Evolutionary conservation across 352 stramenopile genomes (phyloP), one percentile per base, ranked within the genome.

Genomic region (Globisporangium uncinulatum): DNA sequence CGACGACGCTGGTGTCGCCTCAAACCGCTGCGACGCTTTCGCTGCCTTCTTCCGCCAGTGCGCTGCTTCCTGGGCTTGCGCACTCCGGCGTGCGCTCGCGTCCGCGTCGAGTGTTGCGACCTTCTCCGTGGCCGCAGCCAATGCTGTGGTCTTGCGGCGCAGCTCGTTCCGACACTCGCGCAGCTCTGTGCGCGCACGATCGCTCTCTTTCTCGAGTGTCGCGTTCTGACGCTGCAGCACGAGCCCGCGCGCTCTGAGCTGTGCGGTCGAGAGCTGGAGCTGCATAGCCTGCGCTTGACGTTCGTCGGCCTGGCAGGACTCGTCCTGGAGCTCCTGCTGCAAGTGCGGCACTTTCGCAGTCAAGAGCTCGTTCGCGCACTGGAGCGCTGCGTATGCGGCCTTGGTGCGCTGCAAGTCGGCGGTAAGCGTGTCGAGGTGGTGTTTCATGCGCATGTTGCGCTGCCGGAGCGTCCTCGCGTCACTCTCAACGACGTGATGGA

Each of bases 311-410:
- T 77, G 72, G 1, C 59, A 70, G 0, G 70, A 80, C 37, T 85
- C 74, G n/a, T 79, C 37, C 20, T 71, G 56, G 8, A 85, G 32
- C n/a, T 81, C 75, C 0, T 70, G 63, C 41, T 80, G 70, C n/a
- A 85, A 55, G 21, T 63, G 61, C 4, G 72, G 75, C 29, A 85
- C 52, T 14, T 77, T 82, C 7, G 65, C 56, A 7, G 75, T 66
- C 32, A 80, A 85, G 11, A 85, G 47, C 41, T 80, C 72, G 34
- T 80, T 85, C n/a, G 82, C 75, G 1, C 66, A 73, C 46, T 72
- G 69, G 15, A 74, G 66, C 19, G 73, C 74, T 9, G 62, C 63
- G 19, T 66, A 62, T 49, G 82, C 67, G 17, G 71, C 61, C 19
- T 70, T 80, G 0, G 65, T 67, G 5, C 71, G 71, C 36, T 78